Percentiles rank a stretch among this genome's conserved stretches.
Conservation (phyloP, 805 yeast species). For the Pichia membranifaciens region DNA sequence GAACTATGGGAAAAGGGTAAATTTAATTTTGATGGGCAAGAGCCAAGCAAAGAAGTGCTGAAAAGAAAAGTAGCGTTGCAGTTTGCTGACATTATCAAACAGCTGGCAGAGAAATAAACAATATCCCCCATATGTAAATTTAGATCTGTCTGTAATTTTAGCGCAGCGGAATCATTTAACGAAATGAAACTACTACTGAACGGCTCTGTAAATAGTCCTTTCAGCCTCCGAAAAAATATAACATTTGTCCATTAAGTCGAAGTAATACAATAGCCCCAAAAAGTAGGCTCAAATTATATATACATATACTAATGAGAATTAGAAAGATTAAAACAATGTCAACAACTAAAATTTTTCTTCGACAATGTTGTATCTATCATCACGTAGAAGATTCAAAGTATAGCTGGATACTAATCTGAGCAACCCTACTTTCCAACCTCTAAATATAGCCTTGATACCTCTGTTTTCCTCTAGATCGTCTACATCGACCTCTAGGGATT, state of each 20-base stretch:
- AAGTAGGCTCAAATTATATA: not conserved
- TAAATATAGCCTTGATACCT: conserved; percentile 52
- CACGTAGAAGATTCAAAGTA: conserved; percentile 61
- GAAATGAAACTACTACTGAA: not conserved
- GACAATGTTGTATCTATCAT: conserved; percentile 36
- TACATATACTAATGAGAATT: not conserved
- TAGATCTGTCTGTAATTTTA: too few relatives aligned
- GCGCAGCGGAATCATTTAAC: too few relatives aligned
- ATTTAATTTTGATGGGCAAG: conserved; percentile 3
- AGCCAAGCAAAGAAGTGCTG: not conserved
- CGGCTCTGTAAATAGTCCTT: too few relatives aligned
- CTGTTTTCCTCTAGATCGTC: conserved; percentile 35
- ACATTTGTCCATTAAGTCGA: too few relatives aligned
- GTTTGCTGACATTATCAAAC: conserved; percentile 14
- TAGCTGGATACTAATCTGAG: conserved; percentile 76
- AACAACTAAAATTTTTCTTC: conserved; percentile 34
- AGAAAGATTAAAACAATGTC: not conserved
- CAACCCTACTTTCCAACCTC: conserved; percentile 90
- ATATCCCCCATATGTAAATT: not conserved
- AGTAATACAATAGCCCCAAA: too few relatives aligned
- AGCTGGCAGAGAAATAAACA: conserved; percentile 6
- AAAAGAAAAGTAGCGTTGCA: conserved; percentile 11
- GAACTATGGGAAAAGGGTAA: conserved; percentile 20
- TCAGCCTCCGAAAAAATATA: too few relatives aligned
- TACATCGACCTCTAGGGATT: conserved; percentile 25